These are phyloP conservation scores for Viola odorata DNA, from an alignment of 345 rosid species.

Conservation along the genomic window DNA sequence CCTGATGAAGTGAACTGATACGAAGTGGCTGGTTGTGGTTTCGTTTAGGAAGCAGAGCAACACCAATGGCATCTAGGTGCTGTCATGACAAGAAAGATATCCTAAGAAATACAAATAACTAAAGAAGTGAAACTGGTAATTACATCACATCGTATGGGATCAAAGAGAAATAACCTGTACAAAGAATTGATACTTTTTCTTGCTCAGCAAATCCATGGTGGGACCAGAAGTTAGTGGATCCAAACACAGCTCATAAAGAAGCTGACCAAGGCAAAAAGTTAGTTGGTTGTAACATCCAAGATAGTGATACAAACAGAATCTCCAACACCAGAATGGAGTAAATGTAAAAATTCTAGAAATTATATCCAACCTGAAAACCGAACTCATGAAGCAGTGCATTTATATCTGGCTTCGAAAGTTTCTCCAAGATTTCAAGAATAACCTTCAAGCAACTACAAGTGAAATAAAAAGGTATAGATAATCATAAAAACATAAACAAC, in stretches of 20 bases:
- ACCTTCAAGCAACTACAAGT: slow-evolving; percentile 85
- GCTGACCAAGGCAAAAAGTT: slow-evolving; percentile 41
- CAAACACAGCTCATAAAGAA: slow-evolving; percentile 74
- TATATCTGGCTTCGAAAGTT: slow-evolving; percentile 64
- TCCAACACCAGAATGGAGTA: background rate
- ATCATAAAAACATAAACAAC: slow-evolving; percentile 9
- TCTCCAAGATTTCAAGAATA: slow-evolving; percentile 81
- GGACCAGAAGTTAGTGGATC: slow-evolving; percentile 84
- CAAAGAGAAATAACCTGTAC: slow-evolving; percentile 36
- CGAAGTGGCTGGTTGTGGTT: slow-evolving; percentile 76
- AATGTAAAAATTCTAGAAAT: slow-evolving; percentile 7
- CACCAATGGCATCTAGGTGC: slow-evolving; percentile 84
- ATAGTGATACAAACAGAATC: background rate
- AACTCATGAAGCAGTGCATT: slow-evolving; percentile 83
- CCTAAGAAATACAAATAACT: background rate
- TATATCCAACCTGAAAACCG: slow-evolving; percentile 69
- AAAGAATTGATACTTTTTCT: slow-evolving; percentile 75
- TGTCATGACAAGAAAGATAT: slow-evolving; percentile 25
- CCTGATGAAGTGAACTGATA: slow-evolving; percentile 98
- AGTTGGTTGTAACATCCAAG: background rate
- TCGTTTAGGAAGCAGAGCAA: slow-evolving; percentile 85
- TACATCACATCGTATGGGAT: background rate
- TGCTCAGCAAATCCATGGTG: slow-evolving; percentile 76
- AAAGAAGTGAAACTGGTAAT: background rate
- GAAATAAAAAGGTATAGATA: slow-evolving; percentile 7